phyloP scores from a whole-genome alignment of 2,329 filamentous ascomycete genomes.

The Cryphonectria carpinicola region DNA sequence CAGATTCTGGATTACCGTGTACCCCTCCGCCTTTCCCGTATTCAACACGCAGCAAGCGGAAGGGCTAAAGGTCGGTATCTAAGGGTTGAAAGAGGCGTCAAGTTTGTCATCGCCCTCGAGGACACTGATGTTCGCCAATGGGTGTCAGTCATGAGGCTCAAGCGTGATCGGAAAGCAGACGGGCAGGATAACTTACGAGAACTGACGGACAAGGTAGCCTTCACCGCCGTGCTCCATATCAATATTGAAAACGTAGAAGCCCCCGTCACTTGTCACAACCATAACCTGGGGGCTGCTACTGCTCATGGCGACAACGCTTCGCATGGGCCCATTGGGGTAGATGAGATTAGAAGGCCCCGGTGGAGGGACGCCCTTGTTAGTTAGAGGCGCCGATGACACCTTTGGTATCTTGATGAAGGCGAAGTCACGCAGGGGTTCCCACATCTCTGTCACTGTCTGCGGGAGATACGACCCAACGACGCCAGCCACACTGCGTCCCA shows the following conservation, averaged over 20 bases:
- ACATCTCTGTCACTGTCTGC: conserved; percentile 94
- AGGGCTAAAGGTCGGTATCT: neutral
- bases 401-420: conserved; percentile 94
- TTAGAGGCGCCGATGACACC: conserved; percentile 39
- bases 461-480: conserved; percentile 92
- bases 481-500: conserved; percentile 85
- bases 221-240: conserved; percentile 95
- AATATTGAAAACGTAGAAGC: conserved; percentile 93
- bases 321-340: conserved; percentile 55
- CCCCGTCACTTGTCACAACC: conserved; percentile 95
- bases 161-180: neutral
- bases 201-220: conserved; percentile 87
- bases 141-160: neutral
- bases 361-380: conserved; percentile 33
- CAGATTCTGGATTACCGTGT: neutral
- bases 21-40: neutral
- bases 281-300: conserved; percentile 94
- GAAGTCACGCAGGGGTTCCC: conserved; percentile 94
- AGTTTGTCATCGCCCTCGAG: conserved; percentile 60
- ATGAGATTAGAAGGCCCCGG: conserved; percentile 30
- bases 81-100: conserved; percentile 45
- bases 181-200: conserved; percentile 68
- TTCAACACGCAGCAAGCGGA: neutral
- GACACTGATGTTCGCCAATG: conserved; percentile 43
- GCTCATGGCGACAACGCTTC: conserved; percentile 97